A percentile compares a stretch with the other conserved stretches of the same genome.
phyloP scores from a whole-genome alignment of 306 rosid species.

The Gynostemma pentaphyllum region DNA sequence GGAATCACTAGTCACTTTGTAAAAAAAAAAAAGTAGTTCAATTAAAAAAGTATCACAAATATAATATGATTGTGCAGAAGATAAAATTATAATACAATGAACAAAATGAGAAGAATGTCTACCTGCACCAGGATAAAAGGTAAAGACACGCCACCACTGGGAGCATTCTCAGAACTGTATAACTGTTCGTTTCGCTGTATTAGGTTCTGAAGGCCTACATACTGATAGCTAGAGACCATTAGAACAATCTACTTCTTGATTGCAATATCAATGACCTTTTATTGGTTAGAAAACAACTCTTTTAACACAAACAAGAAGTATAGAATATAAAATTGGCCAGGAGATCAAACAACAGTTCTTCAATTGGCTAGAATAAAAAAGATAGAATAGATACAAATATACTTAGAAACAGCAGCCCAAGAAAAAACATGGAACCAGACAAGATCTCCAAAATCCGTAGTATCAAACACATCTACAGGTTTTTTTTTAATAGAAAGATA shows the following conservation, averaged over 20 bases:
- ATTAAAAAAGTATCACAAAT: not conserved
- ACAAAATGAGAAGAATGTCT: conserved; percentile 20
- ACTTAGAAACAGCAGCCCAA: not conserved
- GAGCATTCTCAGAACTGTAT: conserved; percentile 73
- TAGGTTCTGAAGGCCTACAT: conserved; percentile 81
- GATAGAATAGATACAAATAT: not conserved
- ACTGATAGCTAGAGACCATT: conserved; percentile 29
- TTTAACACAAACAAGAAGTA: not conserved
- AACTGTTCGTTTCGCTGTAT: conserved; percentile 80
- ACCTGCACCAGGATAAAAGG: conserved; percentile 97
- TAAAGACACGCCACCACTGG: conserved; percentile 87
- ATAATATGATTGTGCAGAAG: conserved; percentile 4
- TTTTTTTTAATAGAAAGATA: too few species aligned
- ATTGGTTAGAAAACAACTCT: not conserved
- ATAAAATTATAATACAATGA: not conserved
- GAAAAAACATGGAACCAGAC: not conserved
- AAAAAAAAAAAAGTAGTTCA: too few species aligned
- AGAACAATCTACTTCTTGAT: not conserved
- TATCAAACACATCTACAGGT: not conserved
- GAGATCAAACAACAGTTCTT: not conserved
- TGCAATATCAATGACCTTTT: not conserved
- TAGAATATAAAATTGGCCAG: not conserved
- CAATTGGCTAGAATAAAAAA: not conserved
- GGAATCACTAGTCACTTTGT: too few species aligned
- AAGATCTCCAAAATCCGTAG: too few species aligned